Base-by-base conservation (phyloP, 2,329 filamentous ascomycete genomes). In the Pestalotiopsis fici region DNA sequence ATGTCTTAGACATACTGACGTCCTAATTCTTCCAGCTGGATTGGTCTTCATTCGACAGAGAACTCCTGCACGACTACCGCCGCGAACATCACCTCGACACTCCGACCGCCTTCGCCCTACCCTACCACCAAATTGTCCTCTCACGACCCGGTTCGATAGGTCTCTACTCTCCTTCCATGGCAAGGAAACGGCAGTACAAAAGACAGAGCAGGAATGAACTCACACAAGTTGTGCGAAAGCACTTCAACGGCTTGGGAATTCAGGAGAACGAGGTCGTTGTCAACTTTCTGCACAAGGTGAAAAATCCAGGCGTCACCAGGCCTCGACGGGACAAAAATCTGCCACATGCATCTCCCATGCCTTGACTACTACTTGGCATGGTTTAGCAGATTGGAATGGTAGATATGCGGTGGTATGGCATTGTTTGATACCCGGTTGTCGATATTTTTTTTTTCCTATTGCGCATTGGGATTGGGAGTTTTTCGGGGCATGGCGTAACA, bases 241-340 rank as follows among this genome's bases (percentile, higher is more conserved):
- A 96, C 79, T 96, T 96, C 82, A 96, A 96, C 76, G 89, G 88
- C 39, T 85, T 93, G 71, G 91, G 91, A 18, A 88, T 95, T 54
- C 91, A 90, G 71, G 93, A 97, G 82, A 94, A 91, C 76, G 93
- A 96, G 73, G 90, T 94, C 71, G 91, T 96, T 67, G 91, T 95
- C 66, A 91, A 93, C 71, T 89, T 94, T 76, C 83, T 94, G 69
- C 93, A 93, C 83, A 92, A 90, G 75, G 86, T 93, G 35, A 85
- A 86, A 75, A 86, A 85, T 71, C 84, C 89, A 69, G 86, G 87
- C 23, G 71, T 80, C 2, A 70, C 72, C 80, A 81, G 76, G 75
- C 73, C 73, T 23, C 72, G 69, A 35, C 77, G 74, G 68, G 76
- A 74, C 55, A 78, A 77, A 66, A 70, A 74, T 21, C 54, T 66